phyloP scores from a whole-genome alignment of 1,284 basidiomycete genomes.

The Pisolithus thermaeus region DNA sequence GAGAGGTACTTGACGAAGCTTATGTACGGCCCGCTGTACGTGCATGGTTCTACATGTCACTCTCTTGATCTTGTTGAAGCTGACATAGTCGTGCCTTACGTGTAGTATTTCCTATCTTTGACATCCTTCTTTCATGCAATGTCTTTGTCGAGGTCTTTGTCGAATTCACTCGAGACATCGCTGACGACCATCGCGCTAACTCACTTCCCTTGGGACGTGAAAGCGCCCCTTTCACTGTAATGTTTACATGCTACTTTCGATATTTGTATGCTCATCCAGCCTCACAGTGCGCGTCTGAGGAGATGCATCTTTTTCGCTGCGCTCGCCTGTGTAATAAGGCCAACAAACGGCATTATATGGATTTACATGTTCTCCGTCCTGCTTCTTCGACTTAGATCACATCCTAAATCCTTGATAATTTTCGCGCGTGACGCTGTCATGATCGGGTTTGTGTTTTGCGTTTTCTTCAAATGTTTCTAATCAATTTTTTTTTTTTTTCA shows the following conservation, averaged over 20 bases:
- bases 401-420: slow-evolving; percentile 23
- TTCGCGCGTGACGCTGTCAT: slow-evolving; percentile 34
- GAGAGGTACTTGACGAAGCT: slow-evolving; percentile 50
- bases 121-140: slow-evolving; percentile 86
- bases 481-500: slow-evolving; percentile 12
- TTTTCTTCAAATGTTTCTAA: neutral
- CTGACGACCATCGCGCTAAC: slow-evolving; percentile 76
- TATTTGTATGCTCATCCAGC: slow-evolving; percentile 7
- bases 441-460: slow-evolving; percentile 36
- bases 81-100: slow-evolving; percentile 1
- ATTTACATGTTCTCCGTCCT: slow-evolving; percentile 56
- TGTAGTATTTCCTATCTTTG: slow-evolving; percentile 75
- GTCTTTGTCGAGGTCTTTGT: slow-evolving; percentile 82
- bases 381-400: slow-evolving; percentile 41
- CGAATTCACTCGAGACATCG: slow-evolving; percentile 90
- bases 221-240: slow-evolving; percentile 15
- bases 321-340: slow-evolving; percentile 74
- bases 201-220: slow-evolving; percentile 70
- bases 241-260: slow-evolving; percentile 11
- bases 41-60: slow-evolving; percentile 25
- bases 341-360: slow-evolving; percentile 89
- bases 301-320: slow-evolving; percentile 56
- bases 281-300: slow-evolving; percentile 27
- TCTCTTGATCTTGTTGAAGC: neutral
- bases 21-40: slow-evolving; percentile 60